These are phyloP conservation scores for Apiospora koreana DNA, from an alignment of 2,329 filamentous ascomycete genomes.

Conservation along the genomic window DNA sequence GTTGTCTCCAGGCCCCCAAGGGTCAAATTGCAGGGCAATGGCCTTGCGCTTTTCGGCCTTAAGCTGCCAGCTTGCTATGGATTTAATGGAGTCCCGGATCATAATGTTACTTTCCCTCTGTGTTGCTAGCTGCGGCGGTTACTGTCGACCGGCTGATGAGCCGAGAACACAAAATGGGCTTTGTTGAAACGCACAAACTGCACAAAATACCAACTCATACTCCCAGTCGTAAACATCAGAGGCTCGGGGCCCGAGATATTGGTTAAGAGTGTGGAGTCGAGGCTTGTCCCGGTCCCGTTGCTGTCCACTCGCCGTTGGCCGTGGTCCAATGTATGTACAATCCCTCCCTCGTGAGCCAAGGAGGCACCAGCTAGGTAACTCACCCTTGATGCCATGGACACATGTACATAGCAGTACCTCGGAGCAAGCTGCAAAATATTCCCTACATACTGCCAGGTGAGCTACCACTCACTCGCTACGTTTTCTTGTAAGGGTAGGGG, in stretches of 20 bases:
- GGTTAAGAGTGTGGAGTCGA: slow-evolving; percentile 12
- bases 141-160: not conserved
- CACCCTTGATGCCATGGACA: slow-evolving; percentile 1
- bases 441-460: not conserved
- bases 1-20: slow-evolving; percentile 2
- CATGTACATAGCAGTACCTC: slow-evolving; percentile 2
- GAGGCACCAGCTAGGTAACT: not conserved
- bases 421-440: not conserved
- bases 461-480: not conserved
- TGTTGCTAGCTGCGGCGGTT: not conserved
- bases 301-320: slow-evolving; percentile 1
- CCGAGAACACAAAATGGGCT: slow-evolving; percentile 1
- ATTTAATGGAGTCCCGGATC: not conserved
- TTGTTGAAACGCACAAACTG: not conserved
- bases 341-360: not conserved
- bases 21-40: not conserved
- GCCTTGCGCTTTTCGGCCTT: not conserved
- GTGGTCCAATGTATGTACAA: too few relatives aligned
- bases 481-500: not conserved
- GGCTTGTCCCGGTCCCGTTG: slow-evolving; percentile 6
- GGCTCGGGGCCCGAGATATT: slow-evolving; percentile 10
- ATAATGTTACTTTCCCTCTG: not conserved
- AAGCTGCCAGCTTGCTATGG: not conserved
- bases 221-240: not conserved
- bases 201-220: not conserved